phyloP scores from a whole-genome alignment of 2,329 filamentous ascomycete genomes.

The Alternaria atra region DNA sequence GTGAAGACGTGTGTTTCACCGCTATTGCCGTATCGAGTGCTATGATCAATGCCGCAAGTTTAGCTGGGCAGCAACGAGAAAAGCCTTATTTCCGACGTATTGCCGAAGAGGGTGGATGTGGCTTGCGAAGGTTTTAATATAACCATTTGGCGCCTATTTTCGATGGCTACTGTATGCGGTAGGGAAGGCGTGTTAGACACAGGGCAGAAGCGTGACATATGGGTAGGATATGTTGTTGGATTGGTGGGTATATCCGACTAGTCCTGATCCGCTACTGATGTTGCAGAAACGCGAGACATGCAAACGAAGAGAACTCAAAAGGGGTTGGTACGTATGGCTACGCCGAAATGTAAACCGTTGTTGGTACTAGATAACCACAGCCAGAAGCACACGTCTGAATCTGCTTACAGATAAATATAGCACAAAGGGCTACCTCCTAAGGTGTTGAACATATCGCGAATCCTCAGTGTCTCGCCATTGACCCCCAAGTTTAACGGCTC shows the following conservation, averaged over 20 bases:
- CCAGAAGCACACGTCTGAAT: background rate
- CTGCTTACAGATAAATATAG: slow-evolving; percentile 5
- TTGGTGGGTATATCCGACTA: slow-evolving; percentile 18
- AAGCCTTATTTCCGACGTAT: slow-evolving; percentile 12
- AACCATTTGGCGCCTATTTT: slow-evolving; percentile 21
- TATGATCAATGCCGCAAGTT: background rate
- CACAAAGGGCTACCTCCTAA: slow-evolving; percentile 6
- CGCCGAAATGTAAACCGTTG: background rate
- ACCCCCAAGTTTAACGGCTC: slow-evolving; percentile 9
- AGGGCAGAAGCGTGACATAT: background rate
- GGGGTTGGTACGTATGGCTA: background rate
- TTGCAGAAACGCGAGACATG: background rate
- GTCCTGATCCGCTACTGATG: background rate
- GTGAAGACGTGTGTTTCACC: background rate
- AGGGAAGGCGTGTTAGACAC: background rate
- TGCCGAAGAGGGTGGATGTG: background rate
- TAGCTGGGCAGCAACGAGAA: background rate
- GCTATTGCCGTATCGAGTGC: slow-evolving; percentile 3
- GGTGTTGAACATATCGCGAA: slow-evolving; percentile 10
- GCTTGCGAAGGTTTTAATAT: slow-evolving; percentile 14
- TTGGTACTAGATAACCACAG: background rate
- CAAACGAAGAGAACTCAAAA: background rate
- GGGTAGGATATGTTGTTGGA: slow-evolving; percentile 20
- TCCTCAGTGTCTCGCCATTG: slow-evolving; percentile 8
- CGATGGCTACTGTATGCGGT: slow-evolving; percentile 18